These are phyloP conservation scores for Choanephora cucurbitarum DNA, from an alignment of 371 early-diverging fungal species.

Conservation along the genomic window DNA sequence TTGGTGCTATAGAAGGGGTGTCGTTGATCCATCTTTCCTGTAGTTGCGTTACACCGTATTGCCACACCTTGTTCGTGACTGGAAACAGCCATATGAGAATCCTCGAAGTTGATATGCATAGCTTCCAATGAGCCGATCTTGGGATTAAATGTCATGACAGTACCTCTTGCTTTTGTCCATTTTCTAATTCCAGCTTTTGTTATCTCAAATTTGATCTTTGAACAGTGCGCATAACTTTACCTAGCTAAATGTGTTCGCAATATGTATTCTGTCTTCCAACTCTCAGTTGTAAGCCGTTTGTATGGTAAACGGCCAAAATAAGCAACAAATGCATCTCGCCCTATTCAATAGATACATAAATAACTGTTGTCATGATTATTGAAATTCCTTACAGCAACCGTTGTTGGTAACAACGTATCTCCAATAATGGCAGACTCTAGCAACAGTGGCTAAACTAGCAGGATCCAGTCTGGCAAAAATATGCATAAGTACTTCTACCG, in stretches of 20 bases:
- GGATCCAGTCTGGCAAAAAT: conserved; percentile 54
- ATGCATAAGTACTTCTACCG: conserved; percentile 48
- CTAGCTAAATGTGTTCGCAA: conserved; percentile 40
- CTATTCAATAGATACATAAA: conserved; percentile 15
- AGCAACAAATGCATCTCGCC: conserved; percentile 51
- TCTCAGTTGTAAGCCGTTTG: conserved; percentile 39
- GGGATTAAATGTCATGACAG: conserved; percentile 42
- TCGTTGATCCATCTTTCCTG: conserved; percentile 44
- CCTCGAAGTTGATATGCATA: conserved; percentile 43
- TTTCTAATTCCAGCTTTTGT: conserved; percentile 33
- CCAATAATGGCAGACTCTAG: conserved; percentile 50
- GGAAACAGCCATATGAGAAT: conserved; percentile 38
- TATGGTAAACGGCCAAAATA: conserved; percentile 49
- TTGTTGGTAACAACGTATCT: conserved; percentile 50
- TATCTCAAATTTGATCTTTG: conserved; percentile 29
- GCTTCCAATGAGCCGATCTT: conserved; percentile 44
- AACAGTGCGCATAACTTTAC: too few species aligned
- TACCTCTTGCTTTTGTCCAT: conserved; percentile 52
- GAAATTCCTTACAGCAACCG: conserved; percentile 44
- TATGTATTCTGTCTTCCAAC: conserved; percentile 57
- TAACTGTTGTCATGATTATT: background rate
- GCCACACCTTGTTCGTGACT: conserved; percentile 45
- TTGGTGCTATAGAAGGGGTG: conserved; percentile 43
- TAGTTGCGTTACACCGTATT: conserved; percentile 43
- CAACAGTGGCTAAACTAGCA: conserved; percentile 32